phyloP scores from a whole-genome alignment of 345 rosid species.

The Melaleuca quinquenervia region DNA sequence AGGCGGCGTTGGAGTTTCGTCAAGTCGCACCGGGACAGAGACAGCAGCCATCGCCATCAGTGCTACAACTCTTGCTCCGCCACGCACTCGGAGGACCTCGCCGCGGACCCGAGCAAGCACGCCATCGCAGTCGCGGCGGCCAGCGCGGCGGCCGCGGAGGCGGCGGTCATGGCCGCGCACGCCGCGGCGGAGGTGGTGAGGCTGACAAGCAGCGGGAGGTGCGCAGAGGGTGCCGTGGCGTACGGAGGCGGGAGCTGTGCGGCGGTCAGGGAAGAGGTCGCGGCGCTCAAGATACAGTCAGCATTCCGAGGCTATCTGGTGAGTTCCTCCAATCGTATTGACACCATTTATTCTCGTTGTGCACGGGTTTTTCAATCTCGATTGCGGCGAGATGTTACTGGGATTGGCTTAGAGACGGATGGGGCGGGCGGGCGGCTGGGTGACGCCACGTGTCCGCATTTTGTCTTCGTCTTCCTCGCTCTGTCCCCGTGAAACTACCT shows the following conservation, averaged over 20 bases:
- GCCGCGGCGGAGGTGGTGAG: slow-evolving; percentile 72
- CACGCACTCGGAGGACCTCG: slow-evolving; percentile 11
- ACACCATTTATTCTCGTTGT: not conserved
- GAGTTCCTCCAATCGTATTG: slow-evolving; percentile 4
- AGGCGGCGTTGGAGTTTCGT: slow-evolving; percentile 90
- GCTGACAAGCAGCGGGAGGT: slow-evolving; percentile 69
- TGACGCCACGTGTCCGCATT: not conserved
- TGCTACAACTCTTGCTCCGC: not conserved
- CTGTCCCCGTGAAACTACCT: not conserved
- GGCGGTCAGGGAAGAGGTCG: slow-evolving; percentile 15
- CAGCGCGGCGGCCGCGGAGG: slow-evolving; percentile 68
- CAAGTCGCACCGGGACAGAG: slow-evolving; percentile 50
- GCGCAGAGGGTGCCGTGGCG: slow-evolving; percentile 8
- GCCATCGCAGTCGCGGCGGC: slow-evolving; percentile 86
- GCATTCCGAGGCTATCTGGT: slow-evolving; percentile 92
- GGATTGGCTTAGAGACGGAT: not conserved
- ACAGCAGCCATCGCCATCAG: not conserved
- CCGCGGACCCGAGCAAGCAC: slow-evolving; percentile 12
- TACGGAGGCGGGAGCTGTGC: slow-evolving; percentile 12
- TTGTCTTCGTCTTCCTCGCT: not conserved
- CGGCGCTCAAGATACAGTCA: slow-evolving; percentile 76
- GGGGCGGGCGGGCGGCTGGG: not conserved
- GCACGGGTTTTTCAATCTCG: not conserved
- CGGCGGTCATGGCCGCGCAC: slow-evolving; percentile 68
- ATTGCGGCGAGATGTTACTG: not conserved